Conservation (phyloP, 2,329 filamentous ascomycete species). For the Juglanconis sp. region DNA sequence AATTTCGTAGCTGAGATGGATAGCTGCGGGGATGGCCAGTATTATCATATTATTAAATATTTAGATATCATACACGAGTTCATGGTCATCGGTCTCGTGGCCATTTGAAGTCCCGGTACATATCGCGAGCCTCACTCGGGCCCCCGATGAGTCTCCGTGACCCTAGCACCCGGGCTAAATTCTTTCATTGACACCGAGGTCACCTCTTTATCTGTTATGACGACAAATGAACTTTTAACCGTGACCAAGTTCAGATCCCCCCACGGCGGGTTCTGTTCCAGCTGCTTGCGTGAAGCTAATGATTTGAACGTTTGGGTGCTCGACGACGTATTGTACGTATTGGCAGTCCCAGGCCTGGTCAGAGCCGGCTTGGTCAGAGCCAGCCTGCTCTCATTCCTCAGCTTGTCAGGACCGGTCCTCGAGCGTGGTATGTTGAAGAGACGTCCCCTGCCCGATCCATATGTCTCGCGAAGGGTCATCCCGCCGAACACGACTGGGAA, state of each 20-base stretch:
- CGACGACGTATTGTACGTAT: background rate
- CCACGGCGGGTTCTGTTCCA: background rate
- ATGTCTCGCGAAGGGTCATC: background rate
- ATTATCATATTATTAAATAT: background rate
- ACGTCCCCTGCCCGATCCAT: background rate
- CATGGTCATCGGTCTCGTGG: background rate
- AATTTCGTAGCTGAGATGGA: slow-evolving; percentile 47
- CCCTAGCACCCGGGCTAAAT: too few species aligned
- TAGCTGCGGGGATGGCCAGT: background rate
- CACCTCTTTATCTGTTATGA: background rate
- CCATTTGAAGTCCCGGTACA: background rate
- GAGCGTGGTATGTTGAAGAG: background rate
- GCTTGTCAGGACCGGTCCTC: background rate
- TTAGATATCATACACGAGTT: background rate
- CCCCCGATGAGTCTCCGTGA: too few species aligned
- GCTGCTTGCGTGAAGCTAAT: background rate
- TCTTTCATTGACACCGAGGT: background rate
- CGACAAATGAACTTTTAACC: too few species aligned
- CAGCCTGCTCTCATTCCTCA: background rate
- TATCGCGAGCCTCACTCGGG: too few species aligned
- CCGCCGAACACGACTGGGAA: slow-evolving; percentile 4
- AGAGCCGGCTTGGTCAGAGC: background rate
- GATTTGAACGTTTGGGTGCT: too few species aligned
- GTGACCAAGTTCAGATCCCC: background rate
- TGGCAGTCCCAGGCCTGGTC: background rate